Evolutionary conservation across 805 yeast genomes (phyloP).

Genomic region (Starmerella floris): DNA sequence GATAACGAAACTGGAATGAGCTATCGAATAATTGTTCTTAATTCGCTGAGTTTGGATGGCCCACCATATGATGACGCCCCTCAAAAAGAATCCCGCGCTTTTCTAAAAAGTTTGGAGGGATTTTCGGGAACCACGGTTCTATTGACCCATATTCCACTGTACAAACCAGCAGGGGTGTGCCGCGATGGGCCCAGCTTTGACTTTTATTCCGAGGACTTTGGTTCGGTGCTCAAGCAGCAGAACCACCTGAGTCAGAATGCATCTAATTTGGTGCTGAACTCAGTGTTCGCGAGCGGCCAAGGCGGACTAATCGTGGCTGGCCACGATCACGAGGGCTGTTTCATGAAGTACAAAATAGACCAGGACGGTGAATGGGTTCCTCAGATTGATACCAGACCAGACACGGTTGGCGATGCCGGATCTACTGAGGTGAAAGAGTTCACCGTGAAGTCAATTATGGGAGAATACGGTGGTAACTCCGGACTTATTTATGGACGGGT

Average conservation of each 20-base stretch:
- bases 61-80: slow-evolving; percentile 72
- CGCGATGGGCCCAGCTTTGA: slow-evolving; percentile 68
- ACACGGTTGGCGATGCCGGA: neutral
- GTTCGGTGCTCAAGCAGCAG: slow-evolving; percentile 64
- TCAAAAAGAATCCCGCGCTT: slow-evolving; percentile 54
- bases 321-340: slow-evolving; percentile 94
- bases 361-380: slow-evolving; percentile 15
- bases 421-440: slow-evolving; percentile 36
- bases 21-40: slow-evolving; percentile 79
- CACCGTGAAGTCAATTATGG: slow-evolving; percentile 91
- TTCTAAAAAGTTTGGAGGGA: slow-evolving; percentile 46
- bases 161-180: slow-evolving; percentile 70
- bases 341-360: slow-evolving; percentile 37
- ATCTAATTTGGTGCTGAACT: slow-evolving; percentile 52
- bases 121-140: slow-evolving; percentile 71
- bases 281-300: slow-evolving; percentile 46
- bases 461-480: slow-evolving; percentile 80
- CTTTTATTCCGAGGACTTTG: slow-evolving; percentile 42
- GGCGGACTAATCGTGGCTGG: slow-evolving; percentile 76
- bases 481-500: slow-evolving; percentile 73
- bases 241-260: slow-evolving; percentile 65
- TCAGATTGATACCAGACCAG: neutral
- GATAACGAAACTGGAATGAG: slow-evolving; percentile 26
- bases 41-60: slow-evolving; percentile 75
- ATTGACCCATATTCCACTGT: slow-evolving; percentile 80